phyloP scores from a whole-genome alignment of 1,284 basidiomycete species.

The Fomitopsis palustris region DNA sequence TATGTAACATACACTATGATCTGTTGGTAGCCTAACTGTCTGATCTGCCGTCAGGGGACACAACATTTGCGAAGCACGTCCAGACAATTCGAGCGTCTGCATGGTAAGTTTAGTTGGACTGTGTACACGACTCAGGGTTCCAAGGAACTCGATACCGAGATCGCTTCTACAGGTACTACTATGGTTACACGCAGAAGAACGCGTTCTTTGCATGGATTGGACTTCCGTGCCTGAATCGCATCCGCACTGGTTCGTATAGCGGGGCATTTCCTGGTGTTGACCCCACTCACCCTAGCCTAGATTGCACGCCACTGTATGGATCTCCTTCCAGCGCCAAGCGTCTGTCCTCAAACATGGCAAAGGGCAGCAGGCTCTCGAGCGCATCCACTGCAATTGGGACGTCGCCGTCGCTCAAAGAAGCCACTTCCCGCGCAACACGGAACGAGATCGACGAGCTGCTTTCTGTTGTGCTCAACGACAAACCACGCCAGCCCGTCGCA shows the following conservation, averaged over 20 bases:
- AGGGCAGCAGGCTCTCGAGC: background rate
- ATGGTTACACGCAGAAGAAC: background rate
- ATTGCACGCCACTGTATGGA: background rate
- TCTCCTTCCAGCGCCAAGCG: background rate
- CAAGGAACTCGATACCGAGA: background rate
- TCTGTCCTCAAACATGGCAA: background rate
- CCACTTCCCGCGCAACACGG: background rate
- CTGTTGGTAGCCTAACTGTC: background rate
- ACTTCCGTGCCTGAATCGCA: background rate
- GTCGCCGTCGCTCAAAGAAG: background rate
- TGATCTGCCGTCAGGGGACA: background rate
- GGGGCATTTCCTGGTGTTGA: background rate
- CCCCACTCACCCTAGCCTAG: background rate
- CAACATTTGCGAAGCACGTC: background rate
- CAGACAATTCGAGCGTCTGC: background rate
- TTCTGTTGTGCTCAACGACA: conserved; percentile 10
- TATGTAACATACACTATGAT: background rate
- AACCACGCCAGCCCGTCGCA: conserved; percentile 10
- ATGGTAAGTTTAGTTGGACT: background rate
- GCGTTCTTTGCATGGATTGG: background rate
- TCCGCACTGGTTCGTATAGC: background rate
- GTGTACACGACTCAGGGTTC: background rate
- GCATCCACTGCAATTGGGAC: background rate
- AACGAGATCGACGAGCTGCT: background rate
- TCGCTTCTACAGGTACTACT: background rate